A percentile compares a stretch with the other conserved stretches of the same genome.
phyloP scores from a whole-genome alignment of 2,329 filamentous ascomycete species.

The Ramularia endophylla region DNA sequence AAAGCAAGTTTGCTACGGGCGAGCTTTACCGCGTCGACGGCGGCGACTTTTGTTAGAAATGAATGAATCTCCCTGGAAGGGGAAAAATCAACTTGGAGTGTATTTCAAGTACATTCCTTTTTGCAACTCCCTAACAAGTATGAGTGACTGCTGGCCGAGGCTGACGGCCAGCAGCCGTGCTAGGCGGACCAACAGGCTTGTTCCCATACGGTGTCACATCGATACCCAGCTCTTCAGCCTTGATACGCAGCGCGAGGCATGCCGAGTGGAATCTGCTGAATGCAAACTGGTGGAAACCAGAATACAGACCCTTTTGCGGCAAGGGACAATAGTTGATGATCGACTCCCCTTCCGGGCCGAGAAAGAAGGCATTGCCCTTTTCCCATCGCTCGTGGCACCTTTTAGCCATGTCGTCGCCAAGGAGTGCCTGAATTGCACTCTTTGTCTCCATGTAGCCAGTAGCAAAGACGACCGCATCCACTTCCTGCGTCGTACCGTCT shows the following conservation, averaged over 20 bases:
- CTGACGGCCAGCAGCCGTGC: too few relatives aligned
- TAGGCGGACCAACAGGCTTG: too few relatives aligned
- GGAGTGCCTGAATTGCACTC: conserved; percentile 53
- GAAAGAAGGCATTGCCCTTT: too few relatives aligned
- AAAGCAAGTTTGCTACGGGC: conserved; percentile 43
- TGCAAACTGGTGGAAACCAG: conserved; percentile 30
- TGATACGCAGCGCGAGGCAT: conserved; percentile 38
- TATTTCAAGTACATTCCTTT: too few relatives aligned
- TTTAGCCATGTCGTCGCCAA: conserved; percentile 57
- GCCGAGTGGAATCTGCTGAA: conserved; percentile 33
- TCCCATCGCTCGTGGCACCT: conserved; percentile 46
- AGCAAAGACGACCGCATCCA: conserved; percentile 55
- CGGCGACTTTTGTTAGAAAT: too few relatives aligned
- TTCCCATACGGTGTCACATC: too few relatives aligned
- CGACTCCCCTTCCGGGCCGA: conserved; percentile 36
- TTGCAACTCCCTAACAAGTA: too few relatives aligned
- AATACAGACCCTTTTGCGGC: neutral
- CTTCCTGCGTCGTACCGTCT: conserved; percentile 54
- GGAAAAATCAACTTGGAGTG: too few relatives aligned
- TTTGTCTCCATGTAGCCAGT: conserved; percentile 62
- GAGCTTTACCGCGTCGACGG: conserved; percentile 43
- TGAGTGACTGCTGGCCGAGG: too few relatives aligned
- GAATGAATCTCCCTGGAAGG: too few relatives aligned
- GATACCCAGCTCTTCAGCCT: conserved; percentile 33
- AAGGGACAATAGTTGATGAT: neutral